Evolutionary conservation across 192 early-diverging fungal species (phyloP).

Genomic region (Paraglomus brasilianum): DNA sequence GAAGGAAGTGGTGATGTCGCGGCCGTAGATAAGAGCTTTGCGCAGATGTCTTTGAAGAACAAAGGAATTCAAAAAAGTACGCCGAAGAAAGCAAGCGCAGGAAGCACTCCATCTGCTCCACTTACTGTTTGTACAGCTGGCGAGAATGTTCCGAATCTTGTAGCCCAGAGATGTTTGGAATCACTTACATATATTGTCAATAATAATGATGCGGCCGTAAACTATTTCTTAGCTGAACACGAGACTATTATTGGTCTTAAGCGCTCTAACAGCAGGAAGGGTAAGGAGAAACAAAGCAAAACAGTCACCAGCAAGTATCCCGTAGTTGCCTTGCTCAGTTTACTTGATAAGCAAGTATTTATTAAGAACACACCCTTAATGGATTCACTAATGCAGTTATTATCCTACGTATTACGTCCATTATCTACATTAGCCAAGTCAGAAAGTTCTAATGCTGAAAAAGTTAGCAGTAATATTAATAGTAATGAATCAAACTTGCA

Average conservation of each 20-base stretch:
- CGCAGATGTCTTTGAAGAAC: conserved; percentile 66
- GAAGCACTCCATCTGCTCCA: conserved; percentile 12
- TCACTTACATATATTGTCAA: conserved; percentile 76
- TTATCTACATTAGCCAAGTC: conserved; percentile 64
- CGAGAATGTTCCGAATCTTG: conserved; percentile 82
- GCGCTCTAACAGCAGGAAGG: conserved; percentile 59
- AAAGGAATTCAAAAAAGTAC: conserved; percentile 50
- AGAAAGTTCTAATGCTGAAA: conserved; percentile 27
- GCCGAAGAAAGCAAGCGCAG: conserved; percentile 29
- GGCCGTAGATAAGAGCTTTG: conserved; percentile 70
- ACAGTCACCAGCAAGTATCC: conserved; percentile 53
- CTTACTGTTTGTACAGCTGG: conserved; percentile 36
- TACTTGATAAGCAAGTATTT: conserved; percentile 83
- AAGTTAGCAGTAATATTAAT: conserved; percentile 43
- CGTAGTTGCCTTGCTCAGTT: conserved; percentile 77
- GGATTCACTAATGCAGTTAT: conserved; percentile 85
- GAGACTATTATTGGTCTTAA: conserved; percentile 58
- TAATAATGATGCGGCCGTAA: conserved; percentile 72
- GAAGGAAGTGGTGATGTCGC: conserved; percentile 77
- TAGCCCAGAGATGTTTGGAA: conserved; percentile 86
- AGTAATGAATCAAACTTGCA: conserved; percentile 21
- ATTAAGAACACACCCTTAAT: conserved; percentile 76
- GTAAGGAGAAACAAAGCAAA: conserved; percentile 69
- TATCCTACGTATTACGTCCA: conserved; percentile 77
- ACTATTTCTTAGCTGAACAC: conserved; percentile 76